These are phyloP conservation scores for Kingdonia uniflora DNA, from an alignment of 164 flowering plant genomes.

Conservation along the genomic window DNA sequence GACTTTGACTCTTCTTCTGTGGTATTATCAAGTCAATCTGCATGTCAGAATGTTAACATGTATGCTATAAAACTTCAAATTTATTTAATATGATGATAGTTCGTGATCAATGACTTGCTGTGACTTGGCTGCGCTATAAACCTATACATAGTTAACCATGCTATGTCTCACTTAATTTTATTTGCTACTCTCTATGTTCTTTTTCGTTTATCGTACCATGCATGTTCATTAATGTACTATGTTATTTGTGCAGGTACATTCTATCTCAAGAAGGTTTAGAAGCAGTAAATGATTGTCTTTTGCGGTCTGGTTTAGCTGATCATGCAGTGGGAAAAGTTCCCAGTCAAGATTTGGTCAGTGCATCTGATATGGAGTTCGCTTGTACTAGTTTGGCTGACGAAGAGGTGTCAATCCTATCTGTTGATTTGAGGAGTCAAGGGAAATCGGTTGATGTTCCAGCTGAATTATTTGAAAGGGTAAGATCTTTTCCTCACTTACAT, in stretches of 20 bases:
- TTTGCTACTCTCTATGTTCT: too few relatives aligned
- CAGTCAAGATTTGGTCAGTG: constrained; percentile 9
- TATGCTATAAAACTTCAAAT: too few relatives aligned
- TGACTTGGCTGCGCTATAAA: too few relatives aligned
- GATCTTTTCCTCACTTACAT: neutral
- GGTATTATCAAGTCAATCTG: too few relatives aligned
- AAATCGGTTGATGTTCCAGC: constrained; percentile 33
- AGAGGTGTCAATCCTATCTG: constrained; percentile 16
- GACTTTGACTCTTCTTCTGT: too few relatives aligned
- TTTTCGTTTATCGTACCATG: too few relatives aligned
- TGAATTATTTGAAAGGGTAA: constrained; percentile 52
- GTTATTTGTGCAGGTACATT: constrained; percentile 56
- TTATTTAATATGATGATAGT: too few relatives aligned
- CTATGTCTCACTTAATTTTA: too few relatives aligned
- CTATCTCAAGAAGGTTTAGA: constrained; percentile 69
- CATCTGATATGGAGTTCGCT: constrained; percentile 17
- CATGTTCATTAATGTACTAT: neutral
- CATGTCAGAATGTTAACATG: too few relatives aligned
- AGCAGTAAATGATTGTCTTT: constrained; percentile 67
- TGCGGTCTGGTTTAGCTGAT: constrained; percentile 57
- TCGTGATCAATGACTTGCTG: too few relatives aligned
- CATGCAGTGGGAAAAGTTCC: constrained; percentile 10
- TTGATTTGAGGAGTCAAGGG: constrained; percentile 17
- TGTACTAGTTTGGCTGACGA: constrained; percentile 9
- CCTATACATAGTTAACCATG: too few relatives aligned